Conservation (phyloP, 108 stramenopile genomes). For the Fistulifera pelliculosa region DNA sequence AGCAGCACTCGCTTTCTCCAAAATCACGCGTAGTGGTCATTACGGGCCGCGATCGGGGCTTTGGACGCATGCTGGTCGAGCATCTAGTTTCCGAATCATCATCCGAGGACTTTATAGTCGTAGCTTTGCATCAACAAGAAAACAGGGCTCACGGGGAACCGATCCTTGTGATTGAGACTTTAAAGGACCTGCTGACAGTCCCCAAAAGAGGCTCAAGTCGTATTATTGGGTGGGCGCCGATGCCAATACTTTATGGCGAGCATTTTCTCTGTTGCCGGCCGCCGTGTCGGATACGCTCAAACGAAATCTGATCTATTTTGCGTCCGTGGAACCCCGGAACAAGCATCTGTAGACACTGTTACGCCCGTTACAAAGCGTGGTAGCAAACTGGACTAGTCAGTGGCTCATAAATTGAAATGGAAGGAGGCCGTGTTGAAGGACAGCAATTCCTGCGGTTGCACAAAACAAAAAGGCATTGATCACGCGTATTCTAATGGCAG, state of each 20-base stretch:
- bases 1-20: no score
- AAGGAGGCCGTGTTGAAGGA: no score
- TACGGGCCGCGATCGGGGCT: slow-evolving; percentile 16
- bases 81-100: background rate
- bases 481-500: no score
- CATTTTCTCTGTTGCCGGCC: slow-evolving; percentile 2
- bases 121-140: no score
- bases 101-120: background rate
- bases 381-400: no score
- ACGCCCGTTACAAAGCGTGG: no score
- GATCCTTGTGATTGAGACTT: slow-evolving; percentile 3
- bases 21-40: slow-evolving; percentile 7
- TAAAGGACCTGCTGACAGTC: background rate
- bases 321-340: no score
- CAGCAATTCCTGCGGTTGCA: no score
- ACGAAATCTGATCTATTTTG: background rate
- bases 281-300: background rate
- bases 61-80: slow-evolving; percentile 13
- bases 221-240: slow-evolving; percentile 11
- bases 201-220: background rate
- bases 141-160: background rate
- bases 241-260: slow-evolving; percentile 12
- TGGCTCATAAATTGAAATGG: no score
- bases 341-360: no score
- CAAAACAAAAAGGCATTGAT: no score